These are phyloP conservation scores for Priceomyces fermenticarens DNA, from an alignment of 805 yeast genomes.

Conservation along the genomic window DNA sequence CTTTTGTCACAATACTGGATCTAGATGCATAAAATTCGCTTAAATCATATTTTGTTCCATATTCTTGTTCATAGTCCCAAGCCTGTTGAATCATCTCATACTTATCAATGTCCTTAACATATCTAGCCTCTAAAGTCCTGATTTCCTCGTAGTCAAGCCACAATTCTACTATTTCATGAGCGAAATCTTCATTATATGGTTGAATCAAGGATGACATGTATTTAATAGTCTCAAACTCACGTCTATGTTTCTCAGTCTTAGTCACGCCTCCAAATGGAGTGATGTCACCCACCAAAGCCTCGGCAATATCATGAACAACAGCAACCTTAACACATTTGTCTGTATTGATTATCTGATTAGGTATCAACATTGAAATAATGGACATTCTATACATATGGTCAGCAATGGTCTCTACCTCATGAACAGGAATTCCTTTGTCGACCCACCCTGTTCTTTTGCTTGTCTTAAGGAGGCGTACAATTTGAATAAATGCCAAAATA, in stretches of 20 bases:
- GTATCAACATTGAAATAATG: constrained; percentile 69
- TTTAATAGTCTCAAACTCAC: constrained; percentile 72
- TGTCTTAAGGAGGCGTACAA: constrained; percentile 67
- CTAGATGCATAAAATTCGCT: constrained; percentile 68
- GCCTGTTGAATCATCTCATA: constrained; percentile 81
- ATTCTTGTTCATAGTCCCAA: constrained; percentile 75
- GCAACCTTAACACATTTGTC: constrained; percentile 81
- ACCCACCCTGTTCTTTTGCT: constrained; percentile 95
- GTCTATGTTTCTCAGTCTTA: constrained; percentile 77
- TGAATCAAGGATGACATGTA: constrained; percentile 59
- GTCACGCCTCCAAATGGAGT: constrained; percentile 70
- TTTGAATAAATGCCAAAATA: constrained; percentile 58
- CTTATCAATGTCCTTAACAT: constrained; percentile 93
- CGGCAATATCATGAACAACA: constrained; percentile 91
- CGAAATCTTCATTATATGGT: constrained; percentile 62
- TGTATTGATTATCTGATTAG: constrained; percentile 51
- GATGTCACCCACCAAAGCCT: constrained; percentile 89
- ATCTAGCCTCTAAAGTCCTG: constrained; percentile 75
- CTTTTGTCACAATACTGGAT: constrained; percentile 62
- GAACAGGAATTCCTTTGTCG: constrained; percentile 52
- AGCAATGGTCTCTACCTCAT: constrained; percentile 67
- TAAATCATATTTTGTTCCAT: constrained; percentile 55
- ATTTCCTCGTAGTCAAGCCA: constrained; percentile 92
- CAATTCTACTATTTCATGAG: constrained; percentile 60
- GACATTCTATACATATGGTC: constrained; percentile 98